Evolutionary conservation across 257 asterid genomes (phyloP), one percentile per base, ranked within the genome.

Genomic region (Gentiana macrophylla): DNA sequence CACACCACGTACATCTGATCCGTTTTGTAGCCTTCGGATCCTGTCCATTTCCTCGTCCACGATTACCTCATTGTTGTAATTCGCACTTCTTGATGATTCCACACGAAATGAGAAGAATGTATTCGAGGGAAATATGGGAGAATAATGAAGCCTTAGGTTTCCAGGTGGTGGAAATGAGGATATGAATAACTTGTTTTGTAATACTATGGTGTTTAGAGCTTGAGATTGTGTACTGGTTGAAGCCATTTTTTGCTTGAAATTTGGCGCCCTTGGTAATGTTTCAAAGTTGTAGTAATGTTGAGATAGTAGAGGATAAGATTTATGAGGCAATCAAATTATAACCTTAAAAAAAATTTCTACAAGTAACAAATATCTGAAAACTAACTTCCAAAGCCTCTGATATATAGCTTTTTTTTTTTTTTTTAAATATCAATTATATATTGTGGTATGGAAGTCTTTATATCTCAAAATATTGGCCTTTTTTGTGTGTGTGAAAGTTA

Each of bases 1-100:
- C 45, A 90, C 94, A 59, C 96, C 97, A 0, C 97, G 94, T 49
- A 90, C 94, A 62, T 86, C 97, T 3, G 97, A 84, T 1, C 96
- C 97, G 50, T 90, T 90, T 43, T 90, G 97, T 32, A 90, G 79
- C 68, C 96, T 60, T 69, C 84, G 63, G 7, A 90, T 90, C 70
- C 54, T 77, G 58, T 74, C 97, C 91, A 80, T 72, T 49, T 90
- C 97, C 44, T 89, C 97, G 12, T 89, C 93, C 62, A 51, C 75
- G 61, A 61, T 72, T 57, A 58, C 72, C 56, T 71, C 82, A 49
- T 77, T 89, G 62, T 77, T 72, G 78, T 71, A 59, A 44, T 72
- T 60, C 8, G 89, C 59, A 0, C 79, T 50, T 6, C 78, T 63
- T 1, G 84, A 71, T 6, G 79, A 69, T 47, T 66, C 76, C 47